Evolutionary conservation across 768 basidiomycete genomes (phyloP).

Genomic region (Kondoa subrosea): DNA sequence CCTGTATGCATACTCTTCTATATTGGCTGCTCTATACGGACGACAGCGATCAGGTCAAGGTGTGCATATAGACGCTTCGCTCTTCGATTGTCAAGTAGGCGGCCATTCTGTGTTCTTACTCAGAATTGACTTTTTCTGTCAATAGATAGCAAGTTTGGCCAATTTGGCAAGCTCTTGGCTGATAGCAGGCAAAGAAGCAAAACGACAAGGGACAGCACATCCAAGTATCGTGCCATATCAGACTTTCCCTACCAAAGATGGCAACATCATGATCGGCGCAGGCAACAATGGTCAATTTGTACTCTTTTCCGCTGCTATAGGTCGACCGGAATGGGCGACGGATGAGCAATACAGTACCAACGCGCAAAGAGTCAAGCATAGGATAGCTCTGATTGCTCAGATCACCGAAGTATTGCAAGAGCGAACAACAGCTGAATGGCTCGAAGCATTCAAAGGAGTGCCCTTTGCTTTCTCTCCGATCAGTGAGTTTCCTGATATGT

Average conservation of each 20-base stretch:
- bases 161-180: constrained; percentile 90
- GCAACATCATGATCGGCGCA: constrained; percentile 83
- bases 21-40: constrained; percentile 74
- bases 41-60: constrained; percentile 70
- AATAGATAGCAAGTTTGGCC: constrained; percentile 68
- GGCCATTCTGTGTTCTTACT: constrained; percentile 9
- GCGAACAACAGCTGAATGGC: constrained; percentile 54
- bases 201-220: constrained; percentile 78
- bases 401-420: constrained; percentile 48
- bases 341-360: constrained; percentile 59
- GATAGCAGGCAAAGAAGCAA: constrained; percentile 63
- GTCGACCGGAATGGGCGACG: constrained; percentile 43
- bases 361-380: constrained; percentile 54
- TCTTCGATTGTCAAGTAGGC: constrained; percentile 72
- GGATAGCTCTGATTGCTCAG: constrained; percentile 49
- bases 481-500: constrained; percentile 33
- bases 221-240: constrained; percentile 34
- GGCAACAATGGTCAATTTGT: constrained; percentile 59
- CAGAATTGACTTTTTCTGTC: neutral
- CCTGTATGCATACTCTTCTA: constrained; percentile 77
- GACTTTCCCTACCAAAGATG: constrained; percentile 63
- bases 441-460: constrained; percentile 52
- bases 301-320: constrained; percentile 49
- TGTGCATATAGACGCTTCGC: constrained; percentile 76
- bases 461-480: constrained; percentile 86